Conservation (phyloP, 2,329 filamentous ascomycete genomes). For the Chrysoporthe austroafricana region DNA sequence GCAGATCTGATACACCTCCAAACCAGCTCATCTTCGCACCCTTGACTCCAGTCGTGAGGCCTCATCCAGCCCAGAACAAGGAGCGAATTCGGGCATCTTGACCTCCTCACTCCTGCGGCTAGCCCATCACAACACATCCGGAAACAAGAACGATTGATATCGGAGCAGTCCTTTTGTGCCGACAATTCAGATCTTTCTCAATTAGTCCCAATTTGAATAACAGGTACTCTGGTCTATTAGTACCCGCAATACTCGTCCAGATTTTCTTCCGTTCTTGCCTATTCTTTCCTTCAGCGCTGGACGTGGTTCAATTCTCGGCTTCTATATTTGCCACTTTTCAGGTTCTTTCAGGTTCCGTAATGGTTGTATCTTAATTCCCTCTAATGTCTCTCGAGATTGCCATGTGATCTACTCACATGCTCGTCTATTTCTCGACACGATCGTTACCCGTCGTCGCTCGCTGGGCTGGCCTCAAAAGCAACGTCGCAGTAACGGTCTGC, state of each 20-base stretch:
- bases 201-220: not conserved
- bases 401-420: not conserved
- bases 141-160: not conserved
- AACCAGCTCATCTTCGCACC: not conserved
- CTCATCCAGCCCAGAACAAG: not conserved
- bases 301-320: not conserved
- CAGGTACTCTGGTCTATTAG: not conserved
- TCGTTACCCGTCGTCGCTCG: conserved; percentile 2
- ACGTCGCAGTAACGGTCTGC: not conserved
- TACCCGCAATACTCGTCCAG: not conserved
- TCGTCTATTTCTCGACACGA: not conserved
- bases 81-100: not conserved
- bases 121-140: not conserved
- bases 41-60: not conserved
- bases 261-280: not conserved
- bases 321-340: not conserved
- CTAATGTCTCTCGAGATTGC: not conserved
- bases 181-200: not conserved
- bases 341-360: not conserved
- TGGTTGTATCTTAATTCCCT: not conserved
- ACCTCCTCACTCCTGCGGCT: not conserved
- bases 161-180: not conserved
- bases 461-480: not conserved
- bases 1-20: conserved; percentile 4
- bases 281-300: conserved; percentile 13